These are phyloP conservation scores for Pythium volutum DNA, from an alignment of 352 stramenopile species.

Conservation along the genomic window DNA sequence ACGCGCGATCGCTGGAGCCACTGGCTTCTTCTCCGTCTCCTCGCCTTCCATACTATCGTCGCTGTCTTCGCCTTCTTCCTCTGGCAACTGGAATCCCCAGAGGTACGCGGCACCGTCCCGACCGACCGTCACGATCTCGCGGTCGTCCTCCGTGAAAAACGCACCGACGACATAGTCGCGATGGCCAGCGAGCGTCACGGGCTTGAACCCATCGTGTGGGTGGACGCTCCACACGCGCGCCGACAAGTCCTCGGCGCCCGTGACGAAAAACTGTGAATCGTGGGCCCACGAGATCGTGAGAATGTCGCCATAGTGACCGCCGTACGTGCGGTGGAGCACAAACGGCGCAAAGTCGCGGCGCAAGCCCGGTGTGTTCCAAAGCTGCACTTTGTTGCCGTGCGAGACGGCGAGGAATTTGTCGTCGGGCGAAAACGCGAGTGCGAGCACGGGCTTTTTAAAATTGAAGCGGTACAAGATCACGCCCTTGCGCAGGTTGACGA, in stretches of 20 bases:
- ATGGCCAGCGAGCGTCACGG: constrained; percentile 87
- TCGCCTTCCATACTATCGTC: constrained; percentile 33
- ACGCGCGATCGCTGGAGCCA: constrained; percentile 59
- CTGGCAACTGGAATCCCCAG: constrained; percentile 75
- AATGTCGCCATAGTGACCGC: constrained; percentile 88
- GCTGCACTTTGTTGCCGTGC: constrained; percentile 89
- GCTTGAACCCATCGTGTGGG: constrained; percentile 68
- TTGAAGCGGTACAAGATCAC: constrained; percentile 93
- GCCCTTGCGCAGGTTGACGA: constrained; percentile 88
- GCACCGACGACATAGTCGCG: constrained; percentile 81
- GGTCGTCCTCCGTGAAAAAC: constrained; percentile 83
- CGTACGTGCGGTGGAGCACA: constrained; percentile 85
- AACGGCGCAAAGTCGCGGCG: constrained; percentile 91
- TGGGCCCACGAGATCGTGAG: constrained; percentile 85
- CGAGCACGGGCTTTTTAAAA: constrained; percentile 90
- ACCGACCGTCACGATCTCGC: constrained; percentile 82
- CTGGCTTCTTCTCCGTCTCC: constrained; percentile 5
- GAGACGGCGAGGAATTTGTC: constrained; percentile 87
- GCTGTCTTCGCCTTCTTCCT: constrained; percentile 31
- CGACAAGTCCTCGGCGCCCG: constrained; percentile 85
- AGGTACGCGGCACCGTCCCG: constrained; percentile 86
- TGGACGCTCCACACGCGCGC: constrained; percentile 84
- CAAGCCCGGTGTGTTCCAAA: constrained; percentile 87
- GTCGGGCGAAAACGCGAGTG: constrained; percentile 88
- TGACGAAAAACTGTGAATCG: constrained; percentile 90